Evolutionary conservation across 805 yeast species (phyloP), one percentile per base, ranked within the genome.

Genomic region (Barnettozyma botsteinii): DNA sequence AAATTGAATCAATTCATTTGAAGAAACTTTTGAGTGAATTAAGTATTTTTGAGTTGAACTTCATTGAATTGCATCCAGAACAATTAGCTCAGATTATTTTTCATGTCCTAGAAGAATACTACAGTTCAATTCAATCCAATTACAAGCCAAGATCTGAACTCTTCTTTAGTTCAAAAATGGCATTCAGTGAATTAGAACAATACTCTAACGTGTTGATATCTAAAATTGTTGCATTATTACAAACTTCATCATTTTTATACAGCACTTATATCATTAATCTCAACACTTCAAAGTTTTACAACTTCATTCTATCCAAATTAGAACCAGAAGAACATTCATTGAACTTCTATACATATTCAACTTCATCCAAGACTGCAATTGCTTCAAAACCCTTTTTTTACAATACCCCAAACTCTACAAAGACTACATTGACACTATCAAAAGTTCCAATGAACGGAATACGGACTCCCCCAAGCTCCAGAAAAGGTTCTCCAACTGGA

Each of bases 1-100:
- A 62, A 43, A 52, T 62, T 24, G 62, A 72, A 47, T 53, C 71
- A 36, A 68, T 72, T 47, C 62, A 66, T 45, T 53, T 73, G 43
- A 77, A 77, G 50, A 70, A 69, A 42, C 75, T 69, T 46, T 52
- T 76, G 30, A 59, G 70, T 34, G 78, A 77, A 50, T 52, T 69
- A 15, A 60, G 77, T 4, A 58, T 73, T 23, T 75, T 73, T 57
- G 70, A 71, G 44, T 56, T 60, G 31, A 73, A 67, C 27, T 60
- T 76, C 41, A 59, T 71, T 26, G 70, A 67, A 42, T 49, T 59
- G 5, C 63, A 57, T 32, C 64, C 64, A 12, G 54, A 56, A 13
- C 52, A 51, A 28, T 38, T 59, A 21, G 21, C 60, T 5, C 47
- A 46, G 18, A 40, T 53, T 23, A 52, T 55, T 19, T 45, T 52